These are phyloP conservation scores for Zychaea mexicana DNA, from an alignment of 371 early-diverging fungal genomes.

Conservation along the genomic window DNA sequence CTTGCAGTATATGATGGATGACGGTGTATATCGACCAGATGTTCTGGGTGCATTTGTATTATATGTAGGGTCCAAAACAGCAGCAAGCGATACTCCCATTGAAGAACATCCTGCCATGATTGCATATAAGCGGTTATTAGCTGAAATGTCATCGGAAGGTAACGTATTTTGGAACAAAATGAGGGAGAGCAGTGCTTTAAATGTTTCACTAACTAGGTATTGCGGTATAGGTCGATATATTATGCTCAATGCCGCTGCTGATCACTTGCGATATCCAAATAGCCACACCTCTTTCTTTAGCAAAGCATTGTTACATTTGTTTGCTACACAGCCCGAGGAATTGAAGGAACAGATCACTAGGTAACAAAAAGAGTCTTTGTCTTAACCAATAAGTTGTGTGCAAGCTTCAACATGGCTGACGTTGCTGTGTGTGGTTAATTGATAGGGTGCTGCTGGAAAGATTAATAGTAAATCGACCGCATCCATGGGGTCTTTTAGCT, in stretches of 20 bases:
- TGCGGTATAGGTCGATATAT: conserved; percentile 69
- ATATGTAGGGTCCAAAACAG: conserved; percentile 32
- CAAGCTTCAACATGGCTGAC: not conserved
- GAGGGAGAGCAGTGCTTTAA: not conserved
- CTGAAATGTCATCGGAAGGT: conserved; percentile 18
- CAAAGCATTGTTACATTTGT: conserved; percentile 76
- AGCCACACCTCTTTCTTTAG: conserved; percentile 94
- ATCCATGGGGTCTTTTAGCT: conserved; percentile 96
- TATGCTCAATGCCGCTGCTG: conserved; percentile 86
- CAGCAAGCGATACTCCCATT: conserved; percentile 19
- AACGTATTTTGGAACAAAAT: not conserved
- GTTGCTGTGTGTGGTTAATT: not conserved
- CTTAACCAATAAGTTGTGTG: too few species aligned
- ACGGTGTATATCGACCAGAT: conserved; percentile 13
- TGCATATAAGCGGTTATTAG: conserved; percentile 33
- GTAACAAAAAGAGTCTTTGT: too few species aligned
- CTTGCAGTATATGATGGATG: conserved; percentile 1
- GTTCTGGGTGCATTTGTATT: conserved; percentile 24
- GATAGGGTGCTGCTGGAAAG: conserved; percentile 89
- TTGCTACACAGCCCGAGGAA: conserved; percentile 55
- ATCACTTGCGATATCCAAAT: conserved; percentile 97
- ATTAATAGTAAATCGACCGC: conserved; percentile 94
- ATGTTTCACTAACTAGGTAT: not conserved
- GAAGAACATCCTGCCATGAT: conserved; percentile 29
- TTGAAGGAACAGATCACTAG: conserved; percentile 94